Conservation (phyloP, 495 filamentous ascomycete species). For the Xylaria palmicola region DNA sequence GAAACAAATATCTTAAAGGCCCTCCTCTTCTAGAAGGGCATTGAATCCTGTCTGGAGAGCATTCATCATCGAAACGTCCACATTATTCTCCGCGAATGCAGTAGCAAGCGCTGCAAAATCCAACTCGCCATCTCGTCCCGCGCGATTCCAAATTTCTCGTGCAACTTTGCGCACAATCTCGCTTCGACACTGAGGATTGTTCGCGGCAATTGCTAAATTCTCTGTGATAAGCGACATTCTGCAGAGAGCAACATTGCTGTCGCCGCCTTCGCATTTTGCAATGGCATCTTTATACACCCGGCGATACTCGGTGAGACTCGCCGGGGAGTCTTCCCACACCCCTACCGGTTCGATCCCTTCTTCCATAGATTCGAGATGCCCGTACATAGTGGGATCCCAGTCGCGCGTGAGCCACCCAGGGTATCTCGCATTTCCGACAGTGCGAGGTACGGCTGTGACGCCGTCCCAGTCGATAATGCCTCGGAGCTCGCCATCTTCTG, state of each 20-base stretch:
- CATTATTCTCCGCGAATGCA: conserved; percentile 13
- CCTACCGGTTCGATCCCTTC: conserved; percentile 21
- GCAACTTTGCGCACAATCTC: conserved; percentile 16
- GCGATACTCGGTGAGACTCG: conserved; percentile 16
- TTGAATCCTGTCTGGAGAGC: conserved; percentile 9
- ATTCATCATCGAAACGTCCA: conserved; percentile 8
- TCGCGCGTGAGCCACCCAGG: conserved; percentile 40
- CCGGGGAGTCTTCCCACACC: conserved; percentile 30
- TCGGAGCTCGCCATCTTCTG: conserved; percentile 36
- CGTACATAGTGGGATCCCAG: conserved; percentile 37
- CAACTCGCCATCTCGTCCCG: background rate
- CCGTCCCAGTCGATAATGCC: conserved; percentile 48
- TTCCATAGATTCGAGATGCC: conserved; percentile 28
- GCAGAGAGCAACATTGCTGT: background rate
- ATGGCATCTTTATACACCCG: conserved; percentile 22
- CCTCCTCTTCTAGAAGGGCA: conserved; percentile 3
- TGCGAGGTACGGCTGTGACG: conserved; percentile 28
- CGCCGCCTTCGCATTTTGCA: background rate
- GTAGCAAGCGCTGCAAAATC: conserved; percentile 4
- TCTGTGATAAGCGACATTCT: conserved; percentile 17
- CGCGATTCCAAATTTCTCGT: conserved; percentile 10
- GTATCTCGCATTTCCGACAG: conserved; percentile 27
- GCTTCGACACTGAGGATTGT: conserved; percentile 10
- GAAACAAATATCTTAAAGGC: conserved; percentile 1
- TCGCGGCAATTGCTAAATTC: conserved; percentile 15